phyloP scores from a whole-genome alignment of 1,139 yeast species.

The Geotrichum carabidarum region DNA sequence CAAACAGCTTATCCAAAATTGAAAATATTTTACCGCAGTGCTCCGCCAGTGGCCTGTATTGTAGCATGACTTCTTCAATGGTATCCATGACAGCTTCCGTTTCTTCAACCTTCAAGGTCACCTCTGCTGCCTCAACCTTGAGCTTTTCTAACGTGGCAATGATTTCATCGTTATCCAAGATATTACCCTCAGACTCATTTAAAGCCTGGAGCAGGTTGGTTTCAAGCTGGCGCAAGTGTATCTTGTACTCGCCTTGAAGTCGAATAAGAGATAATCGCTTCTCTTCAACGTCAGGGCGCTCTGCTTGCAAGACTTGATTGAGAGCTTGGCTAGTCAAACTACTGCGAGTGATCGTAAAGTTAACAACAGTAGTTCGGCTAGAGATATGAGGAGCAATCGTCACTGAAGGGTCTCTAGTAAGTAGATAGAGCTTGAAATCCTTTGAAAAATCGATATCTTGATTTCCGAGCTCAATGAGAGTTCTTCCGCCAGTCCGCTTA shows the following conservation, averaged over 20 bases:
- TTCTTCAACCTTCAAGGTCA: conserved; percentile 52
- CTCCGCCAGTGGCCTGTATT: conserved; percentile 51
- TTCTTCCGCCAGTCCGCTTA: conserved; percentile 65
- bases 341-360: conserved; percentile 65
- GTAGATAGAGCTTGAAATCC: conserved; percentile 55
- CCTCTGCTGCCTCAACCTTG: conserved; percentile 56
- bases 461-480: conserved; percentile 55
- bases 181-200: conserved; percentile 53
- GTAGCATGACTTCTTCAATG: conserved; percentile 47
- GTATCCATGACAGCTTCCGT: conserved; percentile 51
- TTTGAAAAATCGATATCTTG: conserved; percentile 64
- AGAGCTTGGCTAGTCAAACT: conserved; percentile 62
- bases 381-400: conserved; percentile 51
- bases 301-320: conserved; percentile 50
- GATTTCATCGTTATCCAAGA: conserved; percentile 63
- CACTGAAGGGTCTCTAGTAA: conserved; percentile 55
- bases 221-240: conserved; percentile 54
- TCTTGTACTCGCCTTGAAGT: conserved; percentile 57
- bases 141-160: conserved; percentile 57
- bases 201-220: conserved; percentile 55
- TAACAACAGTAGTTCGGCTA: conserved; percentile 59
- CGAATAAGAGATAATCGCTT: conserved; percentile 51
- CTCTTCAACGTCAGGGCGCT: conserved; percentile 63
- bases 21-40: conserved; percentile 51
- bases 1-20: conserved; percentile 43